These are phyloP conservation scores for Blastocystis sp. DNA, from an alignment of 352 stramenopile species.

Conservation along the genomic window DNA sequence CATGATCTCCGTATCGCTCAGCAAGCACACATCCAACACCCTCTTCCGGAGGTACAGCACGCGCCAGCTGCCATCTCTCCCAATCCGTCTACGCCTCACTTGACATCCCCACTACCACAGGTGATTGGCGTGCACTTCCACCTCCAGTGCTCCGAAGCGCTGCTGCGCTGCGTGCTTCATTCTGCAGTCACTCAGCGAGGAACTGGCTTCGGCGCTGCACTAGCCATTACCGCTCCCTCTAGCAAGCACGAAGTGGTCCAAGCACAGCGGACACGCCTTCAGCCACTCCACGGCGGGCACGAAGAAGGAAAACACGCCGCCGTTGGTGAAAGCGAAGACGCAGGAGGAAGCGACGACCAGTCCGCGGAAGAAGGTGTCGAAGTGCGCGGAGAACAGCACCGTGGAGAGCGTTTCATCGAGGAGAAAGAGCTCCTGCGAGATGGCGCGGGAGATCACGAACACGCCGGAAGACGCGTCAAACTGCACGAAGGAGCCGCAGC, in stretches of 20 bases:
- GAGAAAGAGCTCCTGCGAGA: conserved; percentile 17
- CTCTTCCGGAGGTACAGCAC: not conserved
- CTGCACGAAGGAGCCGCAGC: conserved; percentile 18
- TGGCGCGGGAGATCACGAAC: not conserved
- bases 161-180: not conserved
- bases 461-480: not conserved
- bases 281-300: not conserved
- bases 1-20: not conserved
- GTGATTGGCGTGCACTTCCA: not conserved
- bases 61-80: not conserved
- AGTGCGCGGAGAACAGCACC: not conserved
- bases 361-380: conserved; percentile 31
- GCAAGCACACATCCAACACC: not conserved
- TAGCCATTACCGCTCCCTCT: not conserved
- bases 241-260: not conserved
- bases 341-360: not conserved
- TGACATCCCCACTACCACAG: not conserved
- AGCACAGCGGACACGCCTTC: not conserved
- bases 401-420: not conserved
- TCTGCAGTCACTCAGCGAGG: not conserved
- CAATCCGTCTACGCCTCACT: not conserved
- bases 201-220: not conserved
- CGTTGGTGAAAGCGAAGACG: not conserved
- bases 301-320: not conserved
- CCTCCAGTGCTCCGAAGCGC: not conserved